Evolutionary conservation across 768 basidiomycete species (phyloP).

Genomic region (Coprinellus micaceus): DNA sequence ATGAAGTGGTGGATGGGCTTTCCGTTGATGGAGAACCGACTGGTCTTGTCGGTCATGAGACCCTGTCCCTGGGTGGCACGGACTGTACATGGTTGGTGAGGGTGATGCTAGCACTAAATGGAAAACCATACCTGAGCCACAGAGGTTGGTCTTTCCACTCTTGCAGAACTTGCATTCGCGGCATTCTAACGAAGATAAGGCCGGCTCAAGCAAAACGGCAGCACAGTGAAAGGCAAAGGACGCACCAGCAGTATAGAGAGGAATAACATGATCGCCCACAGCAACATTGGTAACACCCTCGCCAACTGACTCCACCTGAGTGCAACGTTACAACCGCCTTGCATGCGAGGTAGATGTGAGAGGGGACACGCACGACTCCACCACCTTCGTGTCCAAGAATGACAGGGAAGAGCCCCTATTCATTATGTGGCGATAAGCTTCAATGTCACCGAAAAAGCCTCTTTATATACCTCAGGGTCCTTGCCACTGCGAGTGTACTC

Average conservation of each 20-base stretch:
- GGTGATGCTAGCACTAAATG: neutral
- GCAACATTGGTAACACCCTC: slow-evolving; percentile 80
- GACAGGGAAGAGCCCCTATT: slow-evolving; percentile 82
- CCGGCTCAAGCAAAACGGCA: neutral
- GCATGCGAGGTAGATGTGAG: too few species aligned
- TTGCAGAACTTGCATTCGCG: slow-evolving; percentile 98
- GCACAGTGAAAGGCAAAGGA: slow-evolving; percentile 2
- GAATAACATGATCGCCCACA: slow-evolving; percentile 95
- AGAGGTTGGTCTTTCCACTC: slow-evolving; percentile 98
- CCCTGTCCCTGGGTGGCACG: slow-evolving; percentile 93
- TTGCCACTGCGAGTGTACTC: slow-evolving; percentile 95
- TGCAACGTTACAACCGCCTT: slow-evolving; percentile 11
- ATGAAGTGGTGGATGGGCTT: slow-evolving; percentile 91
- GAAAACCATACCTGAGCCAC: slow-evolving; percentile 68
- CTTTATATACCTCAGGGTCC: slow-evolving; percentile 75
- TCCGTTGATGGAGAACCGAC: slow-evolving; percentile 87
- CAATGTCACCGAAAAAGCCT: neutral
- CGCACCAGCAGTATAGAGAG: slow-evolving; percentile 90
- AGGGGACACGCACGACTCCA: slow-evolving; percentile 80
- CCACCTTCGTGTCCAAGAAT: slow-evolving; percentile 96
- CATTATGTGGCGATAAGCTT: slow-evolving; percentile 8
- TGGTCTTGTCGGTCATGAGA: slow-evolving; percentile 87
- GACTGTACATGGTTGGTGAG: slow-evolving; percentile 43
- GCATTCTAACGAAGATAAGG: slow-evolving; percentile 57
- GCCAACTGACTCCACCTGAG: slow-evolving; percentile 95